Base-by-base conservation (phyloP, 306 rosid species). In the Nissolia schottii region DNA sequence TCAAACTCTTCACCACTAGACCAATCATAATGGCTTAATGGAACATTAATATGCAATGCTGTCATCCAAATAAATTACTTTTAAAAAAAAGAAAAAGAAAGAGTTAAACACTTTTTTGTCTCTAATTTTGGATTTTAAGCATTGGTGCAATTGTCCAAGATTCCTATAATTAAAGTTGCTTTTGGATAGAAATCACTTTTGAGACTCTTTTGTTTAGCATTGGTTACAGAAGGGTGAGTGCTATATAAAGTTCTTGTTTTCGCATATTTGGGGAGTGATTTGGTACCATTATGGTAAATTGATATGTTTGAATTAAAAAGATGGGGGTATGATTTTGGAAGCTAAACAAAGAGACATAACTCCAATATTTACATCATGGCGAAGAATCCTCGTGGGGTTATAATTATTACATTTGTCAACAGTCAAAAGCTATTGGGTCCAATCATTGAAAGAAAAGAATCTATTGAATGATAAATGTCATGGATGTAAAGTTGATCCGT, bases 361-460 rank as follows among this genome's bases (percentile, higher is more conserved):
- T 60, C 46, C 57, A 48, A 49, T 18, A 48, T 53, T 58, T 76
- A 67, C 45, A 48, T 78, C 38, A 78, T 46, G 20, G 46, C 11
- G 28, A 79, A 79, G 75, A 59, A 79, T 67, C 66, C 66, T 27
- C 27, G 63, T 49, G 63, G 29, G 40, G 29, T 49, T 61, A 32
- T 28, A 31, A 56, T 67, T 41, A 65, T 49, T 28, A 24, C 46
- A 24, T 15, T 31, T 10, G 56, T 28, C 70, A 35, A 43, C 63
- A 64, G 64, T 71, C 79, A 65, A 73, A 67, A 51, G 70, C 56
- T 2, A 55, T 34, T 64, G 49, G 75, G 31, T 41, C 65, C 56
- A 79, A 79, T 79, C 70, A 72, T 73, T 64, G 43, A 65, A 55
- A 64, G 64, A 60, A 73, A 61, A 22, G 62, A 46, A 73, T 61